A percentile compares a stretch with the other conserved stretches of the same genome.
Conservation (phyloP, 2,329 filamentous ascomycete genomes). For the Sporothrix globosa region DNA sequence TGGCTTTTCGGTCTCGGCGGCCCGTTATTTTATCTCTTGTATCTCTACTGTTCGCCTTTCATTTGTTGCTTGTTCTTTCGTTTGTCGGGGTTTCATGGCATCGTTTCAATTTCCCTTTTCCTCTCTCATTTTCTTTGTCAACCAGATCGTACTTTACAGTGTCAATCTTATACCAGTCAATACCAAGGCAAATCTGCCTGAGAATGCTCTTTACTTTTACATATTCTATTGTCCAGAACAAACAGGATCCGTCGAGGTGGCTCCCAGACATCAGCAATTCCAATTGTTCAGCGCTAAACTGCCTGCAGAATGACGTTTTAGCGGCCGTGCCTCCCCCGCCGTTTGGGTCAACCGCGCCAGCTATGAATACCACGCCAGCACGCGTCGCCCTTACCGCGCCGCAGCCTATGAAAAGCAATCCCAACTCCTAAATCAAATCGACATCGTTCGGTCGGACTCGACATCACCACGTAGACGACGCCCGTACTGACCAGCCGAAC, state of each 20-base stretch:
- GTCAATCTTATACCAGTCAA: neutral
- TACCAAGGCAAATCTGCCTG: neutral
- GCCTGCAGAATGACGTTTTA: conserved; percentile 22
- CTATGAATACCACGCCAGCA: neutral
- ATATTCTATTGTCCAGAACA: neutral
- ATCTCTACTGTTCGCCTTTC: neutral
- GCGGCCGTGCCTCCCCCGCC: neutral
- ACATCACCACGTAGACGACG: neutral
- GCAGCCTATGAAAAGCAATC: neutral
- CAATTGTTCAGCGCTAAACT: neutral
- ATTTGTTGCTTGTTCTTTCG: neutral
- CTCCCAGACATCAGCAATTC: too few species aligned
- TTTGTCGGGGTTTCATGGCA: neutral
- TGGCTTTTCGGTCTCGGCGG: neutral
- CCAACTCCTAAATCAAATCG: neutral
- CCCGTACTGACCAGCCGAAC: neutral
- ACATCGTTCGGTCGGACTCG: neutral
- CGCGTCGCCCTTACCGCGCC: conserved; percentile 11
- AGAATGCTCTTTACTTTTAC: neutral
- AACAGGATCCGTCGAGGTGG: too few species aligned
- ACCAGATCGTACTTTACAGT: neutral
- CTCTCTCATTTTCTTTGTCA: neutral
- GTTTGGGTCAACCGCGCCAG: neutral
- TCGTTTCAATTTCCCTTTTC: neutral
- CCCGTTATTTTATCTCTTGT: neutral